phyloP scores from a whole-genome alignment of 768 basidiomycete genomes.

The Russula foetens region DNA sequence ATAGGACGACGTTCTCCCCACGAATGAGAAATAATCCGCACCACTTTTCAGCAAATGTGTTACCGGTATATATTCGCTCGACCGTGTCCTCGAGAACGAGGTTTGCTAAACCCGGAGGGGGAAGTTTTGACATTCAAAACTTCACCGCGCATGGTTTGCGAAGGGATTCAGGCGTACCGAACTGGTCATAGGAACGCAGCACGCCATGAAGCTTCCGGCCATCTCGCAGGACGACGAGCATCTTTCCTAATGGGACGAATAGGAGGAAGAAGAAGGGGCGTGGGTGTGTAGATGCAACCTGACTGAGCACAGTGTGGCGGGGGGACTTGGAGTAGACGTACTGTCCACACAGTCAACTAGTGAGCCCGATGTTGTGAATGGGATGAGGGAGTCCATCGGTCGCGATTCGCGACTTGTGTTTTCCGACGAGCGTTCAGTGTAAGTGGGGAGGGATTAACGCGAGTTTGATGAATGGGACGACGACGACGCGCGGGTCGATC shows the following conservation, averaged over 20 bases:
- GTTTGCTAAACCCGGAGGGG: conserved; percentile 55
- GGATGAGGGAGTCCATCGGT: conserved; percentile 89
- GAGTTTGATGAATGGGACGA: neutral
- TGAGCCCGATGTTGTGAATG: conserved; percentile 98
- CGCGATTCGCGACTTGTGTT: neutral
- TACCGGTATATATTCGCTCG: conserved; percentile 88
- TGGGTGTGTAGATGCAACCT: conserved; percentile 4
- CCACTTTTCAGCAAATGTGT: conserved; percentile 81
- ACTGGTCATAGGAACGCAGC: conserved; percentile 95
- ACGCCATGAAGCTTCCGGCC: conserved; percentile 96
- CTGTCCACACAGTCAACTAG: conserved; percentile 99
- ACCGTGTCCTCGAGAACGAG: conserved; percentile 94
- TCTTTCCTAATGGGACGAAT: conserved; percentile 69
- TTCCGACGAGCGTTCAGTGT: neutral
- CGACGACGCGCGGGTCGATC: too few relatives aligned
- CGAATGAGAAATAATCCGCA: conserved; percentile 90
- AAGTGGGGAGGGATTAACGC: neutral
- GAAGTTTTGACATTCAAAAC: neutral
- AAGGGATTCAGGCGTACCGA: conserved; percentile 53
- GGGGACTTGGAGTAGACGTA: conserved; percentile 58
- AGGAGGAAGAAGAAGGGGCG: neutral
- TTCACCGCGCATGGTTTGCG: neutral
- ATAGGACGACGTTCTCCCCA: conserved; percentile 94
- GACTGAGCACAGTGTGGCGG: conserved; percentile 16
- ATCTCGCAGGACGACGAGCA: conserved; percentile 93